phyloP scores from a whole-genome alignment of 2,329 filamentous ascomycete species.

The Pseudocercospora ulei region DNA sequence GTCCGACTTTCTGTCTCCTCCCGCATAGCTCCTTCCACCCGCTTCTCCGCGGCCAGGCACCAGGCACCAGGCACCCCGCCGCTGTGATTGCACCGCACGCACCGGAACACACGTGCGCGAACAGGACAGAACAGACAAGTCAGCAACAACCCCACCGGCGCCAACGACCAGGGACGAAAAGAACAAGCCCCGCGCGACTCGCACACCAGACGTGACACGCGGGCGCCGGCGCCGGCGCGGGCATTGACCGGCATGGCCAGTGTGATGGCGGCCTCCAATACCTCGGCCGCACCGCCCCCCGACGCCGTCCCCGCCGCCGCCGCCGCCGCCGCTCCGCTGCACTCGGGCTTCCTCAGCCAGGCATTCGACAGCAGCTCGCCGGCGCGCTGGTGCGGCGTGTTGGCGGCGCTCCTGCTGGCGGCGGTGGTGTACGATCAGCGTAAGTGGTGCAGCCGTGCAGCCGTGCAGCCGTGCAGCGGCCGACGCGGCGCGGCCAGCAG shows the following conservation, averaged over 20 bases:
- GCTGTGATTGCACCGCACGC: too few species aligned
- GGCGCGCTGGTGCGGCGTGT: constrained; percentile 52
- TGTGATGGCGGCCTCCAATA: constrained; percentile 31
- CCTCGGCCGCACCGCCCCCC: constrained; percentile 25
- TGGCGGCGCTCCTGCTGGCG: constrained; percentile 59
- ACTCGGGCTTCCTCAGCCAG: constrained; percentile 45
- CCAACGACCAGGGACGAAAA: too few species aligned
- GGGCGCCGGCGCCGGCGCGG: background rate
- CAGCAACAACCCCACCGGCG: too few species aligned
- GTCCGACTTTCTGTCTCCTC: too few species aligned
- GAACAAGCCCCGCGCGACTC: background rate
- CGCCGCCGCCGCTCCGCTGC: constrained; percentile 55
- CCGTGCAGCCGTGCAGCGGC: background rate
- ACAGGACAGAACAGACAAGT: too few species aligned
- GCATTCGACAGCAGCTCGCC: constrained; percentile 46
- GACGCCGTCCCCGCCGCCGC: constrained; percentile 45
- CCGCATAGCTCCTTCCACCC: too few species aligned
- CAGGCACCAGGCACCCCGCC: too few species aligned
- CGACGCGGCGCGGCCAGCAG: background rate
- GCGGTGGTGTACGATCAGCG: constrained; percentile 82
- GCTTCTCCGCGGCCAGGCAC: too few species aligned
- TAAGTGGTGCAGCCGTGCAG: constrained; percentile 43
- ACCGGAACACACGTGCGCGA: too few species aligned
- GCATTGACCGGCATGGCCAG: constrained; percentile 27
- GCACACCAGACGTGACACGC: background rate